phyloP scores from a whole-genome alignment of 495 filamentous ascomycete species.

The Penicillium bovifimosum region DNA sequence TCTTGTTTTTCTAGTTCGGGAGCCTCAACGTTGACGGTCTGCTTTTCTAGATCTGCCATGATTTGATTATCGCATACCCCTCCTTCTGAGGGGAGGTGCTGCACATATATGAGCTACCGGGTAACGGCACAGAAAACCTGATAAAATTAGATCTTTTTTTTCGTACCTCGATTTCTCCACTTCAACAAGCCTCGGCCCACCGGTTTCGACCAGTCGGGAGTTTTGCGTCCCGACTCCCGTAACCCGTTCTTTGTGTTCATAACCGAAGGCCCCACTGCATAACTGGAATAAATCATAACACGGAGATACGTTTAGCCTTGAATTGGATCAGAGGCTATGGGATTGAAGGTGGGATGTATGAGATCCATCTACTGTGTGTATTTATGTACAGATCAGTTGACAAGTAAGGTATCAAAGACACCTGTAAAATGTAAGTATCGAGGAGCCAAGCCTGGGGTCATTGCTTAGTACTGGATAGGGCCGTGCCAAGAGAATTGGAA shows the following conservation, averaged over 20 bases:
- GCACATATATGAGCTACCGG: background rate
- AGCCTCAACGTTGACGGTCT: background rate
- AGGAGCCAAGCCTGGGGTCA: too few species aligned
- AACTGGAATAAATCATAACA: background rate
- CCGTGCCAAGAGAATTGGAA: too few species aligned
- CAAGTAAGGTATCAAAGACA: too few species aligned
- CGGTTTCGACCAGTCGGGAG: background rate
- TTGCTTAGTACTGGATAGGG: too few species aligned
- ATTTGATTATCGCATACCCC: background rate
- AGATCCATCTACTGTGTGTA: too few species aligned
- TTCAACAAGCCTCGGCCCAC: background rate
- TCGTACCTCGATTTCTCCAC: background rate
- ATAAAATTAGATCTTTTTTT: background rate
- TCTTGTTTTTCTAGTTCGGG: background rate
- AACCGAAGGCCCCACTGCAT: background rate
- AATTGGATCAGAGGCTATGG: too few species aligned
- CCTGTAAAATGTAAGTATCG: too few species aligned
- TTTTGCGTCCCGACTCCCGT: background rate
- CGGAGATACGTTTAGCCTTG: too few species aligned
- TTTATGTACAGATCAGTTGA: too few species aligned
- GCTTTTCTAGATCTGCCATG: slow-evolving; percentile 7
- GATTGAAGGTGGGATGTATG: too few species aligned
- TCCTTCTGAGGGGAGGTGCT: background rate
- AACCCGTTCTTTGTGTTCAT: background rate
- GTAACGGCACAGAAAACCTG: background rate